Percentiles rank a stretch among this genome's conserved stretches.
These are phyloP conservation scores for Hanseniaspora clermontiae DNA, from an alignment of 805 yeast genomes.

Conservation along the genomic window DNA sequence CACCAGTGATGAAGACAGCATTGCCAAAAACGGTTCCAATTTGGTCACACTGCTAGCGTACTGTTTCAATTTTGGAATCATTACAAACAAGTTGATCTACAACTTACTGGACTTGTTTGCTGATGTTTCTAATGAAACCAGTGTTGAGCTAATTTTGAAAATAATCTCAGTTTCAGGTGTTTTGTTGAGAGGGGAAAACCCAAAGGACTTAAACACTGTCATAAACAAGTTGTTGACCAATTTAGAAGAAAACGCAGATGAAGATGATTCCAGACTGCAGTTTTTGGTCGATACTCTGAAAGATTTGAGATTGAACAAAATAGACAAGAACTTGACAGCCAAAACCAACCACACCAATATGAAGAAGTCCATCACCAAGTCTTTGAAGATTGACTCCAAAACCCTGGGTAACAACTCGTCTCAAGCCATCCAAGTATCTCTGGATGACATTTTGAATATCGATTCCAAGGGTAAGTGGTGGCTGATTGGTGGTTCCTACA, in stretches of 20 bases:
- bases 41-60: slow-evolving; percentile 62
- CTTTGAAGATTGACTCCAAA: slow-evolving; percentile 32
- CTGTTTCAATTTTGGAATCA: slow-evolving; percentile 62
- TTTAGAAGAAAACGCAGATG: slow-evolving; percentile 25
- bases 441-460: slow-evolving; percentile 67
- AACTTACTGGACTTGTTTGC: slow-evolving; percentile 52
- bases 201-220: slow-evolving; percentile 70
- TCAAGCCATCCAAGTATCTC: slow-evolving; percentile 74
- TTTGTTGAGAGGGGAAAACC: slow-evolving; percentile 82
- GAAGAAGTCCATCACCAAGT: slow-evolving; percentile 40
- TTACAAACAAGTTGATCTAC: slow-evolving; percentile 62
- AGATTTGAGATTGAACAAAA: slow-evolving; percentile 73
- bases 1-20: slow-evolving; percentile 13
- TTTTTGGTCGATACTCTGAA: slow-evolving; percentile 77
- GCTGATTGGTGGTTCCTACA: slow-evolving; percentile 98
- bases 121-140: slow-evolving; percentile 47
- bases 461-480: slow-evolving; percentile 94
- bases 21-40: slow-evolving; percentile 46
- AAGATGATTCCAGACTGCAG: slow-evolving; percentile 59
- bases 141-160: slow-evolving; percentile 65
- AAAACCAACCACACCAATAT: slow-evolving; percentile 26
- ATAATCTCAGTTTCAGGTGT: slow-evolving; percentile 67
- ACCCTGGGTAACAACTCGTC: slow-evolving; percentile 13
- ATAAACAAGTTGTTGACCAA: slow-evolving; percentile 27
- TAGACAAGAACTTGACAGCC: slow-evolving; percentile 32